Base-by-base conservation (phyloP, 2,329 filamentous ascomycete species). In the Neonectria hederae region DNA sequence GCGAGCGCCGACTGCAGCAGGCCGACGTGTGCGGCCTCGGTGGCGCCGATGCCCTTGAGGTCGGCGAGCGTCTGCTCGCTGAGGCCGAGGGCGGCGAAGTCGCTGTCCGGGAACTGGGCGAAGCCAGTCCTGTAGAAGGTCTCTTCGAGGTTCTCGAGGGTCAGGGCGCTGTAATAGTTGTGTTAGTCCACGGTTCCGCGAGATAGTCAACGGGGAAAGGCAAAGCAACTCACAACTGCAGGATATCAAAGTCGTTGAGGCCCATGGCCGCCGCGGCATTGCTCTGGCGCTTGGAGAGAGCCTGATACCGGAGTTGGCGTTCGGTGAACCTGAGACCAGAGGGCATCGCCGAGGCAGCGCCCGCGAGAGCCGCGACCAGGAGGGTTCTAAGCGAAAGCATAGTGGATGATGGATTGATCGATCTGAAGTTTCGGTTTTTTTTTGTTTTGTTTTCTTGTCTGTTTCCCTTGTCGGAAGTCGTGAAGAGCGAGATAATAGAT, bases 91-190 rank as follows among this genome's bases (percentile, higher is more conserved):
- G 87, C 87, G 24, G 80, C 75, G 79, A 94, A 93, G 73, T 92
- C 87, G 30, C 83, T 77, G 43, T 86, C 83, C 26, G 87, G 83
- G 80, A 93, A 92, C 77, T 87, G 85, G 67, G 83, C 83, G 75
- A 93, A 91, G 40, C 90, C 90, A 75, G 91, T 84, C 71, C 86
- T 83, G 83, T 94, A 93, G 79, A 92, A 93, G 59, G 84, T 83
- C 24, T 88, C 84, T 80, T 93, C 91, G 72, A 93, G 89, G 79
- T 91, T 89, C 79, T 94, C 91, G 49, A 92, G 83, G 6, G 90
- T 92, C 60, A 92, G 82, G 66, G 90, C 90, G 75, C 76, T 78
- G 49, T 8, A 1, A 6, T 13, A 43, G 19, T 21, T 8, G 28
- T 32, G 48, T 65, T 49, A 63, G 59, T 56, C 28, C 13, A 30